Conservation (phyloP, 257 asterid genomes). For the Salvia hispanica region DNA sequence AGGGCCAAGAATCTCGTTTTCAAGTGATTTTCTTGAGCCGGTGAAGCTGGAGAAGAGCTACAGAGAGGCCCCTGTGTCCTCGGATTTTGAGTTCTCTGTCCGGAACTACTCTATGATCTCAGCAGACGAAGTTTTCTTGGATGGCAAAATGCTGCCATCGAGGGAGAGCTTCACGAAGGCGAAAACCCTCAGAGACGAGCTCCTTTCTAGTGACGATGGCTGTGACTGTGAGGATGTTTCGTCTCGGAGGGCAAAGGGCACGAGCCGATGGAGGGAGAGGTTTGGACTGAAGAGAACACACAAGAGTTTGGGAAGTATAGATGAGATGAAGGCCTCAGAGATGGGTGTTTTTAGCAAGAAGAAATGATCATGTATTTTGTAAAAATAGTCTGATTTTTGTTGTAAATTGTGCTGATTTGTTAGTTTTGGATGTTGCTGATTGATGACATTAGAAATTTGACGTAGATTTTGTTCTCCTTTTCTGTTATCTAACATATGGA, state of each 20-base stretch:
- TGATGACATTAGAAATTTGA: too few species aligned
- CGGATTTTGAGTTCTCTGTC: conserved; percentile 67
- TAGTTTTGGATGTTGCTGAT: too few species aligned
- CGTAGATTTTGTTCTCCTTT: too few species aligned
- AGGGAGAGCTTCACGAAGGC: conserved; percentile 41
- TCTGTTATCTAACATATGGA: too few species aligned
- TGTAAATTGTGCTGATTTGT: too few species aligned
- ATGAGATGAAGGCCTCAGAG: conserved; percentile 41
- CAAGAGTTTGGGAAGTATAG: conserved; percentile 50
- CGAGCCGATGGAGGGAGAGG: conserved; percentile 63
- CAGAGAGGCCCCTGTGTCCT: conserved; percentile 72
- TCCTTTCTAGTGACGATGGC: conserved; percentile 52
- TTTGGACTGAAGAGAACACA: conserved; percentile 63
- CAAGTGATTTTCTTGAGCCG: conserved; percentile 62
- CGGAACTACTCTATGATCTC: conserved; percentile 48
- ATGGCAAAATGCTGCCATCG: conserved; percentile 63
- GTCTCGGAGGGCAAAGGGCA: conserved; percentile 34
- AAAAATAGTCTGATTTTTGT: too few species aligned
- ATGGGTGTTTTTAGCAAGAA: conserved; percentile 30
- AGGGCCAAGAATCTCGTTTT: conserved; percentile 82
- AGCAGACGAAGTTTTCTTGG: conserved; percentile 71
- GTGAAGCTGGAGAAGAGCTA: conserved; percentile 53
- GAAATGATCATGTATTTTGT: too few species aligned
- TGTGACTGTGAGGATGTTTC: conserved; percentile 32
- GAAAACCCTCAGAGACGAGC: conserved; percentile 70